phyloP scores from a whole-genome alignment of 2,329 filamentous ascomycete species.

The Neonectria magnoliae region DNA sequence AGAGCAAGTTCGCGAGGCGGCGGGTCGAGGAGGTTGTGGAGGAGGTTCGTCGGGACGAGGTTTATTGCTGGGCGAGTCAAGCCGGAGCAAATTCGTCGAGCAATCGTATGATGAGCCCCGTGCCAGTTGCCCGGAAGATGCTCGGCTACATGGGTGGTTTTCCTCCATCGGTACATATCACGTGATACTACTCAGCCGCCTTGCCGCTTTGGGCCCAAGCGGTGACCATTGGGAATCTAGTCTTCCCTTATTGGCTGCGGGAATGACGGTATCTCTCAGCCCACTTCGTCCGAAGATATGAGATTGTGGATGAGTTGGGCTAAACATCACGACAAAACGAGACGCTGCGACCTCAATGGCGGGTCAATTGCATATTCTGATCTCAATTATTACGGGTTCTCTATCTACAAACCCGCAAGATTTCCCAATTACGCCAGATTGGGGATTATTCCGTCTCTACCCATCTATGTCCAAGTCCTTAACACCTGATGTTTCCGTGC shows the following conservation, averaged over 20 bases:
- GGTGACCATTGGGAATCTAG: constrained; percentile 30
- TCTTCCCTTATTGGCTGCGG: constrained; percentile 30
- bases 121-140: constrained; percentile 37
- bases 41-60: constrained; percentile 37
- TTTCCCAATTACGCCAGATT: background rate
- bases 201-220: constrained; percentile 17
- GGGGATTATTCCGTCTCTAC: constrained; percentile 9
- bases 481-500: constrained; percentile 14
- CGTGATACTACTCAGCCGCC: constrained; percentile 17
- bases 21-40: constrained; percentile 36
- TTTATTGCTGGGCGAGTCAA: constrained; percentile 37
- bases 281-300: constrained; percentile 13
- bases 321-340: background rate
- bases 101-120: constrained; percentile 45
- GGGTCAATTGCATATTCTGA: background rate
- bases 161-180: constrained; percentile 27
- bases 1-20: constrained; percentile 29
- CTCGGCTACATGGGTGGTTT: constrained; percentile 33
- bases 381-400: background rate
- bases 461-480: background rate
- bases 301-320: constrained; percentile 3
- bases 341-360: background rate
- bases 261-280: constrained; percentile 9
- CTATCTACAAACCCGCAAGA: background rate
- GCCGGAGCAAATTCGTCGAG: constrained; percentile 40